Percentiles rank a stretch among this genome's conserved stretches.
Conservation (phyloP, 2,329 filamentous ascomycete species). For the Colletotrichum echinochloae region DNA sequence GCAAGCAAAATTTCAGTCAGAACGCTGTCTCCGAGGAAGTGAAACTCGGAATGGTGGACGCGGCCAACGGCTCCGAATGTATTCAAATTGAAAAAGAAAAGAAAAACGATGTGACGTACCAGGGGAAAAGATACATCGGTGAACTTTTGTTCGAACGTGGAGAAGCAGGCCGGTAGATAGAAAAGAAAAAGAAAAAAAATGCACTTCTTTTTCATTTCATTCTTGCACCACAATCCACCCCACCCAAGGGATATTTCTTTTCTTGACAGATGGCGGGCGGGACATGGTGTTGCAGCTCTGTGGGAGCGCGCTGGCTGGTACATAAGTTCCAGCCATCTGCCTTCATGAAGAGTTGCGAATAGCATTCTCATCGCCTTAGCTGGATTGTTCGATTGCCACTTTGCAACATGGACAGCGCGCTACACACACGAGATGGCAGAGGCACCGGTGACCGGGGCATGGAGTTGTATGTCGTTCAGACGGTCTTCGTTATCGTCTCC, state of each 20-base stretch:
- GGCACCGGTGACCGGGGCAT: conserved; percentile 30
- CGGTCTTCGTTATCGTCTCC: conserved; percentile 49
- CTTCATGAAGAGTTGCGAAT: background rate
- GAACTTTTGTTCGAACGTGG: background rate
- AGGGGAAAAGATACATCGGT: background rate
- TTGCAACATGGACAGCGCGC: conserved; percentile 21
- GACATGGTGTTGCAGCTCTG: background rate
- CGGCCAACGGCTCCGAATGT: background rate
- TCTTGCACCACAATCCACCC: conserved; percentile 1
- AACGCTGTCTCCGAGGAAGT: background rate
- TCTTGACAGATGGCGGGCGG: conserved; percentile 5
- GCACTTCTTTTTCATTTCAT: conserved; percentile 17
- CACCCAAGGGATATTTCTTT: background rate
- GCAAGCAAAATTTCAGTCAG: background rate
- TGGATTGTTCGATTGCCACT: background rate
- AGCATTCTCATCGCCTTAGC: background rate
- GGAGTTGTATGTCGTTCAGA: conserved; percentile 43
- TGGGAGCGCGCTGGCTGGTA: background rate
- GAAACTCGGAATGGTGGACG: background rate
- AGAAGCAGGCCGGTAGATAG: background rate
- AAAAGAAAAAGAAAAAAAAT: too few species aligned
- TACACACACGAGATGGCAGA: conserved; percentile 8
- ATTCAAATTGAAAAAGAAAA: too few species aligned
- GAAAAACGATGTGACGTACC: background rate
- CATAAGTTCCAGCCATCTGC: conserved; percentile 15